Percentiles rank a stretch among this genome's conserved stretches.
Evolutionary conservation across 345 rosid genomes (phyloP).

Genomic region (Laguncularia racemosa): DNA sequence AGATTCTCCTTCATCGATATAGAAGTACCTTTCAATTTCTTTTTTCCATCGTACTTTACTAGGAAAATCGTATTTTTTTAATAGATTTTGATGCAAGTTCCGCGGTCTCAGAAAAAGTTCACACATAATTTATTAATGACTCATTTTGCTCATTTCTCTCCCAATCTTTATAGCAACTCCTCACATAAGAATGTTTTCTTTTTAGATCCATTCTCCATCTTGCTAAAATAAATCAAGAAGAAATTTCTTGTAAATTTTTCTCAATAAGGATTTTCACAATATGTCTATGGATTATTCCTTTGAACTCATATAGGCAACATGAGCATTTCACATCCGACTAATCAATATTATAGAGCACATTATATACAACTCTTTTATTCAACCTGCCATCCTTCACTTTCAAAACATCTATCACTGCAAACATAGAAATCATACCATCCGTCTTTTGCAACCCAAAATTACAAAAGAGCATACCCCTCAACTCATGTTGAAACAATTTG

Average conservation of each 20-base stretch:
- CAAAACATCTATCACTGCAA: slow-evolving; percentile 32
- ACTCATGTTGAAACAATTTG: slow-evolving; percentile 33
- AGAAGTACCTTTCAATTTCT: slow-evolving; percentile 6
- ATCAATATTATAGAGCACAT: slow-evolving; percentile 31
- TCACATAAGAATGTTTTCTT: slow-evolving; percentile 11
- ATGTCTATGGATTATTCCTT: slow-evolving; percentile 40
- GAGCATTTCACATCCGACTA: slow-evolving; percentile 37
- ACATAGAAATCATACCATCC: slow-evolving; percentile 19
- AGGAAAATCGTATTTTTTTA: slow-evolving; percentile 4
- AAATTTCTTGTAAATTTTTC: slow-evolving; percentile 44
- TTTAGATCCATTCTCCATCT: slow-evolving; percentile 48
- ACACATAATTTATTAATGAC: background rate
- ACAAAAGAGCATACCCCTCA: slow-evolving; percentile 41
- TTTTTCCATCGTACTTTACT: slow-evolving; percentile 7
- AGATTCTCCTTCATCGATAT: too few species aligned
- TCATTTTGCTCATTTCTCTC: background rate
- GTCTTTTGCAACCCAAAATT: slow-evolving; percentile 19
- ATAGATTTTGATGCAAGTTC: slow-evolving; percentile 5
- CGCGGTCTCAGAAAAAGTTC: slow-evolving; percentile 1
- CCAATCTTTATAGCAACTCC: slow-evolving; percentile 1
- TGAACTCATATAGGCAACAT: slow-evolving; percentile 37
- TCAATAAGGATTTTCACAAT: slow-evolving; percentile 32
- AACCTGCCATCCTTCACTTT: slow-evolving; percentile 21
- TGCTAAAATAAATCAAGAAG: slow-evolving; percentile 36
- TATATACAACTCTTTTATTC: slow-evolving; percentile 23